A percentile compares a stretch with the other conserved stretches of the same genome.
phyloP scores from a whole-genome alignment of 495 filamentous ascomycete species.

The Penicillium mononematosum region DNA sequence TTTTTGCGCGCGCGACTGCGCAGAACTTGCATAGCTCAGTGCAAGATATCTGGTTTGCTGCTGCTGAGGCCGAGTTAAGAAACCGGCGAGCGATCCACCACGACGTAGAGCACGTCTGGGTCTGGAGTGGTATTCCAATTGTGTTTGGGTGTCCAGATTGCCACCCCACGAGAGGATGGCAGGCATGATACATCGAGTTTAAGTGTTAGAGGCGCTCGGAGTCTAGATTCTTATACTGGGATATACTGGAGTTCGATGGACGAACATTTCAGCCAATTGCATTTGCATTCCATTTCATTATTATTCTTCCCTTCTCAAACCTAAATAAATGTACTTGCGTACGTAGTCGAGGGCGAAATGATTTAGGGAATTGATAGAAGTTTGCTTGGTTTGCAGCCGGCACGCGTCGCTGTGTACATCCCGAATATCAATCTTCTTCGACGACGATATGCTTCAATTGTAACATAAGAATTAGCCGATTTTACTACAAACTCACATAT shows the following conservation, averaged over 20 bases:
- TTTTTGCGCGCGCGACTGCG: conserved; percentile 36
- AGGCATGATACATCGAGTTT: conserved; percentile 27
- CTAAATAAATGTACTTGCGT: neutral
- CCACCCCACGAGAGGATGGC: conserved; percentile 33
- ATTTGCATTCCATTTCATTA: conserved; percentile 1
- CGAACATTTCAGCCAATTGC: neutral
- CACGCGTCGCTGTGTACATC: conserved; percentile 22
- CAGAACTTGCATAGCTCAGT: conserved; percentile 37
- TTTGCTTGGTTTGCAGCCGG: conserved; percentile 30
- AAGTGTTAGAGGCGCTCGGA: conserved; percentile 14
- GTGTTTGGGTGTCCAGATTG: conserved; percentile 41
- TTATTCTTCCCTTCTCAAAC: neutral
- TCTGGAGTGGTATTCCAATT: conserved; percentile 38
- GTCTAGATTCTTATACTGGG: conserved; percentile 7
- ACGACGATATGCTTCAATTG: conserved; percentile 2
- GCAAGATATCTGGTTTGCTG: conserved; percentile 47
- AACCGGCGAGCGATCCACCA: conserved; percentile 34
- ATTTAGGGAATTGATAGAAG: conserved; percentile 1
- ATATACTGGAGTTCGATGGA: conserved; percentile 6
- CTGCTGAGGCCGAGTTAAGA: conserved; percentile 34
- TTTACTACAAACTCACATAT: neutral
- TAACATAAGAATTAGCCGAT: neutral
- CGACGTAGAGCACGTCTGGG: conserved; percentile 33
- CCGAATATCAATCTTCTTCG: conserved; percentile 10
- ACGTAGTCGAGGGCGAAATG: neutral